A percentile compares a stretch with the other conserved stretches of the same genome.
These are phyloP conservation scores for Suillus paluster DNA, from an alignment of 768 basidiomycete genomes.

Conservation along the genomic window DNA sequence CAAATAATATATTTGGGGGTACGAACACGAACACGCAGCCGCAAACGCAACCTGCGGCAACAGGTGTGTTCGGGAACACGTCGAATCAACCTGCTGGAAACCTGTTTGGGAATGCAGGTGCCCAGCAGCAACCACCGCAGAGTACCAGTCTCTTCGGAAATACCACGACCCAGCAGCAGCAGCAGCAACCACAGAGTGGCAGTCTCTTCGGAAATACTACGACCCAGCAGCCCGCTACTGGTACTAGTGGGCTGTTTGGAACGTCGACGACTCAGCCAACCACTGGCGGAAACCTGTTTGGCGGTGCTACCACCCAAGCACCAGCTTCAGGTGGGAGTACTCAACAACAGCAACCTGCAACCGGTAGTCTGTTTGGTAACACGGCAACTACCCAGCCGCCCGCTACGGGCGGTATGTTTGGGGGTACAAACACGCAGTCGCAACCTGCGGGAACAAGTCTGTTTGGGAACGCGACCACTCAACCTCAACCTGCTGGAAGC, in stretches of 20 bases:
- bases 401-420: conserved; percentile 23
- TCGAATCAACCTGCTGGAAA: conserved; percentile 14
- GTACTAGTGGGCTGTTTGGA: conserved; percentile 21
- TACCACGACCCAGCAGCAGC: neutral
- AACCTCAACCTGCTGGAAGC: conserved; percentile 10
- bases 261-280: conserved; percentile 11
- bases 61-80: conserved; percentile 27
- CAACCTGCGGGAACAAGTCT: conserved; percentile 16
- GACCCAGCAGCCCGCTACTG: conserved; percentile 19
- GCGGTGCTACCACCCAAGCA: conserved; percentile 14
- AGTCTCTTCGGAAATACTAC: conserved; percentile 30
- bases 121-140: conserved; percentile 13
- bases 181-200: conserved; percentile 25
- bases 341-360: conserved; percentile 3
- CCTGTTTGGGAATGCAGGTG: conserved; percentile 22
- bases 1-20: conserved; percentile 23
- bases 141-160: conserved; percentile 23
- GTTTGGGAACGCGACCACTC: conserved; percentile 15
- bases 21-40: conserved; percentile 1
- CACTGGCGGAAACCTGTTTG: conserved; percentile 22
- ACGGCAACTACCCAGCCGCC: conserved; percentile 17
- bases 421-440: conserved; percentile 15
- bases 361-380: conserved; percentile 25
- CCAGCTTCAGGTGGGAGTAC: conserved; percentile 23
- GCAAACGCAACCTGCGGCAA: conserved; percentile 11